A percentile compares a stretch with the other conserved stretches of the same genome.
phyloP scores from a whole-genome alignment of 2,329 filamentous ascomycete species.

The Balansia obtecta region DNA sequence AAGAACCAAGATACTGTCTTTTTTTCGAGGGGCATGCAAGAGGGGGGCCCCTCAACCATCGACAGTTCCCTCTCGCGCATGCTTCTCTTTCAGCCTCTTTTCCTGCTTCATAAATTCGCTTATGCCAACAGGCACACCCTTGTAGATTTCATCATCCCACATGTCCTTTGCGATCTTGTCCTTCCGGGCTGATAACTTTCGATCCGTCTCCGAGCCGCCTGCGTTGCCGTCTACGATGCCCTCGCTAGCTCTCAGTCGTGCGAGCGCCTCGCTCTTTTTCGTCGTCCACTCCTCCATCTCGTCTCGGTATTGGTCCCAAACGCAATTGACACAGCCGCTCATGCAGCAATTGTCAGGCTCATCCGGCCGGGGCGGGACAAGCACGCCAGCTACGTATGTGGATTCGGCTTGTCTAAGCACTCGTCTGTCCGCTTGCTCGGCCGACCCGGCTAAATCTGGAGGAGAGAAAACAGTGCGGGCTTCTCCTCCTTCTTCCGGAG shows the following conservation, averaged over 20 bases:
- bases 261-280: constrained; percentile 50
- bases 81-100: constrained; percentile 73
- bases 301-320: constrained; percentile 86
- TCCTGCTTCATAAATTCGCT: constrained; percentile 96
- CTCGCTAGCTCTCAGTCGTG: constrained; percentile 26
- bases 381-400: constrained; percentile 60
- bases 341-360: constrained; percentile 99
- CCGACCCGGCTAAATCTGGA: constrained; percentile 61
- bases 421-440: constrained; percentile 50
- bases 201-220: constrained; percentile 60
- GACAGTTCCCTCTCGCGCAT: constrained; percentile 42
- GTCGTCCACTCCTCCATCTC: constrained; percentile 83
- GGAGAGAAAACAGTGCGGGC: constrained; percentile 71
- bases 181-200: constrained; percentile 28
- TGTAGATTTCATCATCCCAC: constrained; percentile 59
- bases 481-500: constrained; percentile 37
- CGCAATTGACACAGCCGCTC: constrained; percentile 95
- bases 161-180: constrained; percentile 36
- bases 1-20: no score
- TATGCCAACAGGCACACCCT: constrained; percentile 79
- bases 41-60: constrained; percentile 16
- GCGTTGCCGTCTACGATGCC: constrained; percentile 70
- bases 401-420: constrained; percentile 45
- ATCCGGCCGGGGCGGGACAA: constrained; percentile 69
- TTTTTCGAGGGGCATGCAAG: no score